A percentile compares a stretch with the other conserved stretches of the same genome.
Evolutionary conservation across 2,329 filamentous ascomycete species (phyloP).

Genomic region (Claviceps africana): DNA sequence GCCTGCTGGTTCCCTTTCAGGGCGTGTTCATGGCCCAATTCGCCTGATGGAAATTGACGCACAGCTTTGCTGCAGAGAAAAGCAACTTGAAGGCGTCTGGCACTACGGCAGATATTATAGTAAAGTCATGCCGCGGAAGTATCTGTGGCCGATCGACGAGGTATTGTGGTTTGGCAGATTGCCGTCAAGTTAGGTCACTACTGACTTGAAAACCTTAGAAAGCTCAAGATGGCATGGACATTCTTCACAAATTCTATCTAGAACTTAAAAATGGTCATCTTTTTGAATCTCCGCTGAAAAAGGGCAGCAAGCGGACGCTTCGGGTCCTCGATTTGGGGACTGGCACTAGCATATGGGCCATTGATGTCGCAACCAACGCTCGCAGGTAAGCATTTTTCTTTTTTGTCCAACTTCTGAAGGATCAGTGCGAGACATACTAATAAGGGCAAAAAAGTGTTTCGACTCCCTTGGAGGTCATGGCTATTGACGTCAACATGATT

Average conservation of each 20-base stretch:
- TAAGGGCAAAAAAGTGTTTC: neutral
- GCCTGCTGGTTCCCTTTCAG: too few species aligned
- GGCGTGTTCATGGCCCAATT: neutral
- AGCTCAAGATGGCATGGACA: slow-evolving; percentile 67
- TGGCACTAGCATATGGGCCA: slow-evolving; percentile 83
- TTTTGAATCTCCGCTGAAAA: slow-evolving; percentile 8
- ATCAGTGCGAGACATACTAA: too few species aligned
- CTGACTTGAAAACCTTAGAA: slow-evolving; percentile 26
- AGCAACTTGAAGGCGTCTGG: slow-evolving; percentile 15
- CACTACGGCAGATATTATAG: slow-evolving; percentile 62
- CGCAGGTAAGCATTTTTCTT: too few species aligned
- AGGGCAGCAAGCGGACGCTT: slow-evolving; percentile 9
- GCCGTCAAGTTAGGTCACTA: neutral
- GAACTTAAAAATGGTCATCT: slow-evolving; percentile 38
- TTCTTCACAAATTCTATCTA: slow-evolving; percentile 65
- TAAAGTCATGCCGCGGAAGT: slow-evolving; percentile 51
- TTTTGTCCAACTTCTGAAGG: too few species aligned
- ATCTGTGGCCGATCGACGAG: slow-evolving; percentile 66
- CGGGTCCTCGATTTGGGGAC: slow-evolving; percentile 58
- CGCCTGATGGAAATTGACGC: neutral
- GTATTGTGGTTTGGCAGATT: slow-evolving; percentile 26
- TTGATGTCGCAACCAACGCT: slow-evolving; percentile 53
- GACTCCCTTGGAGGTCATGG: slow-evolving; percentile 16
- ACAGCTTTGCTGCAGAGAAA: neutral
- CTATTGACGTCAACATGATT: slow-evolving; percentile 26